A percentile compares a stretch with the other conserved stretches of the same genome.
phyloP scores from a whole-genome alignment of 257 asterid genomes.

The Craterostigma plantagineum region DNA sequence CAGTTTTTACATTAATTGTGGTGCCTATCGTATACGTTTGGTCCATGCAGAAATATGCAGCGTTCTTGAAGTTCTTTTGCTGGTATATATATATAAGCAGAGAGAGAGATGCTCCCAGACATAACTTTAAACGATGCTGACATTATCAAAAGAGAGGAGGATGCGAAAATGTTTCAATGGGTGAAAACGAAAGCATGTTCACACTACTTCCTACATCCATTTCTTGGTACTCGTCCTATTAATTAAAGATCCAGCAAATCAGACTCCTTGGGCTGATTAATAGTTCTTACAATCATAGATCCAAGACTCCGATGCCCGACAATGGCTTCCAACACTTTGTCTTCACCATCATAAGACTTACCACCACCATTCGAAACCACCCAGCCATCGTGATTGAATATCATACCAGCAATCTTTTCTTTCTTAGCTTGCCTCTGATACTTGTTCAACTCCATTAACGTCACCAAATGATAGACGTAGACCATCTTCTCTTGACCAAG shows the following conservation, averaged over 20 bases:
- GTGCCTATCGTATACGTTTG: not conserved
- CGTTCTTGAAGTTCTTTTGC: not conserved
- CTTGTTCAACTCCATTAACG: conserved; percentile 31
- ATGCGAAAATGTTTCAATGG: conserved; percentile 13
- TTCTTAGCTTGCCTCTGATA: conserved; percentile 26
- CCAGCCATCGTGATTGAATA: conserved; percentile 12
- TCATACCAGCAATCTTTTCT: conserved; percentile 28
- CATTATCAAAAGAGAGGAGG: conserved; percentile 21
- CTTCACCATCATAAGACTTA: conserved; percentile 10
- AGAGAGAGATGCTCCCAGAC: not conserved
- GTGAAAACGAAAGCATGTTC: too few relatives aligned
- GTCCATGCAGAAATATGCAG: not conserved
- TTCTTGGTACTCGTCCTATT: too few relatives aligned
- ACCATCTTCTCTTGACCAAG: conserved; percentile 58
- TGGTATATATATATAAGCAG: too few relatives aligned
- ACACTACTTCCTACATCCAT: too few relatives aligned
- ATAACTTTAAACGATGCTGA: conserved; percentile 12
- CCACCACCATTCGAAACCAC: too few relatives aligned
- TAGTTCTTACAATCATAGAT: conserved; percentile 23
- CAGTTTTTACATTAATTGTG: too few relatives aligned
- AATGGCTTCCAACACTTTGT: conserved; percentile 38
- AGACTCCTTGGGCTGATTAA: conserved; percentile 34
- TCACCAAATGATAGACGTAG: conserved; percentile 45
- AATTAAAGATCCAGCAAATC: conserved; percentile 4
- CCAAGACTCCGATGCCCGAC: conserved; percentile 12